phyloP scores from a whole-genome alignment of 2,329 filamentous ascomycete genomes.

The Fusarium fujikuroi region DNA sequence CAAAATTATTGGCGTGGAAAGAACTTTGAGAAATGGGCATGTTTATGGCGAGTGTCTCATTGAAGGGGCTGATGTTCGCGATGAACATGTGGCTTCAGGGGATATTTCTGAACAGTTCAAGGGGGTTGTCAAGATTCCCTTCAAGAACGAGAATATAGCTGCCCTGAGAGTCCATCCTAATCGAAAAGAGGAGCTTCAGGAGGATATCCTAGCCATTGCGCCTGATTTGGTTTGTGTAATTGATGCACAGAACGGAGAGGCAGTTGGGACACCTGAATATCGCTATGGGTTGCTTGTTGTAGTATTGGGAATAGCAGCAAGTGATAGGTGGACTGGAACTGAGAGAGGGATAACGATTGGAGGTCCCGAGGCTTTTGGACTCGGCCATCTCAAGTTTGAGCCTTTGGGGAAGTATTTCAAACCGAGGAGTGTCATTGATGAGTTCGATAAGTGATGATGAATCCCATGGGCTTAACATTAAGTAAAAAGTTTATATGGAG shows the following conservation, averaged over 20 bases:
- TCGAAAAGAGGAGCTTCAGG: slow-evolving; percentile 51
- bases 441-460: slow-evolving; percentile 48
- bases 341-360: slow-evolving; percentile 60
- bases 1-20: slow-evolving; percentile 71
- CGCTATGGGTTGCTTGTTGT: slow-evolving; percentile 63
- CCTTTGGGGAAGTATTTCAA: slow-evolving; percentile 60
- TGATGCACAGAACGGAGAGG: slow-evolving; percentile 66
- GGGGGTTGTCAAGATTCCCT: slow-evolving; percentile 71
- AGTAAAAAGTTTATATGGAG: neutral
- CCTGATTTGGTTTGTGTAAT: slow-evolving; percentile 67
- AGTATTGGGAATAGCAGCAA: slow-evolving; percentile 59
- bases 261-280: slow-evolving; percentile 67
- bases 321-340: slow-evolving; percentile 57
- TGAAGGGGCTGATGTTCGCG: slow-evolving; percentile 57
- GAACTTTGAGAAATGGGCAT: slow-evolving; percentile 66
- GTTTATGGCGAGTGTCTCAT: slow-evolving; percentile 69
- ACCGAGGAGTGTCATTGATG: slow-evolving; percentile 64
- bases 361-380: slow-evolving; percentile 60
- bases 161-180: slow-evolving; percentile 54
- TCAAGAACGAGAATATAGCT: slow-evolving; percentile 81
- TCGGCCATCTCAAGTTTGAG: slow-evolving; percentile 59
- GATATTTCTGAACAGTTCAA: slow-evolving; percentile 44
- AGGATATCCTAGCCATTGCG: slow-evolving; percentile 62
- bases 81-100: slow-evolving; percentile 36
- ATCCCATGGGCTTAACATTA: neutral